These are phyloP conservation scores for Eragrostis curvula DNA, from an alignment of 176 grass and related monocot genomes.

Conservation along the genomic window DNA sequence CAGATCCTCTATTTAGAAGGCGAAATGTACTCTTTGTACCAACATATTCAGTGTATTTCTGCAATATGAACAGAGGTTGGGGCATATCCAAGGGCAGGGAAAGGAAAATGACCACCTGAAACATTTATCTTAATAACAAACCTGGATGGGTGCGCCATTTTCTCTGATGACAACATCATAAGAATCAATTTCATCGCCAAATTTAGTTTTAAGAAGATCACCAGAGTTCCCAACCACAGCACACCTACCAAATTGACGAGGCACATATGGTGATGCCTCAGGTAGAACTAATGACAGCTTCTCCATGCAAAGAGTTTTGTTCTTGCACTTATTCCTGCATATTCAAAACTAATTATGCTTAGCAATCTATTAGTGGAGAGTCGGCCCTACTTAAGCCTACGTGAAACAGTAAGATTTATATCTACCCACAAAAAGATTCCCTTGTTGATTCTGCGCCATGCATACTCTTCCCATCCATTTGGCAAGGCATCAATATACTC, in stretches of 20 bases:
- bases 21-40: conserved; percentile 98
- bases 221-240: conserved; percentile 96
- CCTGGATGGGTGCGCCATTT: conserved; percentile 95
- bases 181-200: conserved; percentile 96
- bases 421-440: conserved; percentile 86
- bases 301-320: conserved; percentile 83
- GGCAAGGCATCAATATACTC: conserved; percentile 93
- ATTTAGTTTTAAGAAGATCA: conserved; percentile 94
- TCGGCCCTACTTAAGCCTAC: neutral
- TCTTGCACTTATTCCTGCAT: conserved; percentile 75
- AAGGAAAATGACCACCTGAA: conserved; percentile 20
- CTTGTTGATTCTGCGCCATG: conserved; percentile 97
- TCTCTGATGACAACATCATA: conserved; percentile 92
- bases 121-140: conserved; percentile 48
- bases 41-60: conserved; percentile 95
- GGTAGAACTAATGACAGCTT: conserved; percentile 91
- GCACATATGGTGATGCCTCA: conserved; percentile 75
- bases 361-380: conserved; percentile 39
- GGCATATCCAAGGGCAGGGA: conserved; percentile 18
- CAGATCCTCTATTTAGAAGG: conserved; percentile 97
- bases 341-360: conserved; percentile 34
- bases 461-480: conserved; percentile 98
- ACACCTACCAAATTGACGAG: conserved; percentile 78
- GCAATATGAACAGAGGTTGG: conserved; percentile 36
- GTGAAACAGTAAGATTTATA: conserved; percentile 25